phyloP scores from a whole-genome alignment of 768 basidiomycete species.

The Gloeostereum incarnatum region DNA sequence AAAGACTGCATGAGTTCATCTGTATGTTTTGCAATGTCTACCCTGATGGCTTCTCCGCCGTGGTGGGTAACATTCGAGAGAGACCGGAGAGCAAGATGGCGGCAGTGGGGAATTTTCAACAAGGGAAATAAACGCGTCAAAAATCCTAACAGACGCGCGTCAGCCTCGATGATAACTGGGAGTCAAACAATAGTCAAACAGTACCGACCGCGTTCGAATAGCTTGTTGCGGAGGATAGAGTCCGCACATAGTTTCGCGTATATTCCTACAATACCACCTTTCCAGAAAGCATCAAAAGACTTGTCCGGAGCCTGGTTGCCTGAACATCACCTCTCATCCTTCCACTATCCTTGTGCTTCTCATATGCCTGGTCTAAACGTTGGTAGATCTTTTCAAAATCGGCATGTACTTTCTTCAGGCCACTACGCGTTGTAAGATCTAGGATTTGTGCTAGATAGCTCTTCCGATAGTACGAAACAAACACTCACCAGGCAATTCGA shows the following conservation, averaged over 20 bases:
- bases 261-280: slow-evolving; percentile 50
- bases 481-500: slow-evolving; percentile 45
- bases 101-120: slow-evolving; percentile 34
- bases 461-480: background rate
- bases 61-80: slow-evolving; percentile 55
- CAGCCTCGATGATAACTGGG: background rate
- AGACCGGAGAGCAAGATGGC: slow-evolving; percentile 44
- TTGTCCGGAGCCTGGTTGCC: background rate
- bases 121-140: slow-evolving; percentile 49
- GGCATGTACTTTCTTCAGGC: slow-evolving; percentile 53
- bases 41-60: slow-evolving; percentile 38
- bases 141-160: slow-evolving; percentile 29
- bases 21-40: slow-evolving; percentile 39
- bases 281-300: background rate
- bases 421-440: slow-evolving; percentile 50
- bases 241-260: slow-evolving; percentile 58
- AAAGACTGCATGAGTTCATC: slow-evolving; percentile 34
- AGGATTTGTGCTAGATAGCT: background rate
- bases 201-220: slow-evolving; percentile 43
- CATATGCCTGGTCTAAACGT: slow-evolving; percentile 40
- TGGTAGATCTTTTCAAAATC: slow-evolving; percentile 45
- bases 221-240: slow-evolving; percentile 46
- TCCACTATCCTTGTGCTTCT: slow-evolving; percentile 29
- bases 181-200: too few species aligned
- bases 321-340: slow-evolving; percentile 25